A percentile compares a stretch with the other conserved stretches of the same genome.
Conservation (phyloP, 2,329 filamentous ascomycete genomes). For the Penicillium vulpinum region DNA sequence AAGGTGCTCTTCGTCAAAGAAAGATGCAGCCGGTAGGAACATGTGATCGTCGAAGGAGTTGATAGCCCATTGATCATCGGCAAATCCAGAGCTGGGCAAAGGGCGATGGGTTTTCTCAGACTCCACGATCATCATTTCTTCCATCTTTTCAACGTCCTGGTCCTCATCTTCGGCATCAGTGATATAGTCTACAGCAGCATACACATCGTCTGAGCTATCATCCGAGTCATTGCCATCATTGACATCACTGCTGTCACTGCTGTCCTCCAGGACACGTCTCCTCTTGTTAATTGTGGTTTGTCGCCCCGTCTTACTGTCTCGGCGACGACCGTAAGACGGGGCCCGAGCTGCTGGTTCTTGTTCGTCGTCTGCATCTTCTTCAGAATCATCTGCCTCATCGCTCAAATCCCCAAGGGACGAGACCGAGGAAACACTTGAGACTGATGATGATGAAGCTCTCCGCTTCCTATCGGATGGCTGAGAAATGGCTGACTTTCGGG, state of each 20-base stretch:
- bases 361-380: slow-evolving; percentile 46
- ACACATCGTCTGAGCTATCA: slow-evolving; percentile 64
- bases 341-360: slow-evolving; percentile 43
- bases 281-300: slow-evolving; percentile 34
- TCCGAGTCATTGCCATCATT: slow-evolving; percentile 39
- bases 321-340: slow-evolving; percentile 45
- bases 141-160: slow-evolving; percentile 72
- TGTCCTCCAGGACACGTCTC: slow-evolving; percentile 38
- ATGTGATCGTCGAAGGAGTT: slow-evolving; percentile 45
- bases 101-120: slow-evolving; percentile 39
- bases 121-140: slow-evolving; percentile 71
- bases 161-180: slow-evolving; percentile 79
- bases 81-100: slow-evolving; percentile 26
- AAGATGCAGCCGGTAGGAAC: slow-evolving; percentile 42
- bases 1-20: slow-evolving; percentile 47
- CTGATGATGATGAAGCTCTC: slow-evolving; percentile 37
- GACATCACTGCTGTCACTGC: slow-evolving; percentile 34
- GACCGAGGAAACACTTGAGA: slow-evolving; percentile 41
- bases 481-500: slow-evolving; percentile 29
- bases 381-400: slow-evolving; percentile 40
- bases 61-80: slow-evolving; percentile 53
- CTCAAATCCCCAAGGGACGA: slow-evolving; percentile 39
- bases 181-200: slow-evolving; percentile 76
- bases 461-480: slow-evolving; percentile 34
- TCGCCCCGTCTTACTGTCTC: slow-evolving; percentile 43